Evolutionary conservation across 73 alveolate species (phyloP), one percentile per base, ranked within the genome.

Genomic region (Stentor roeselii): DNA sequence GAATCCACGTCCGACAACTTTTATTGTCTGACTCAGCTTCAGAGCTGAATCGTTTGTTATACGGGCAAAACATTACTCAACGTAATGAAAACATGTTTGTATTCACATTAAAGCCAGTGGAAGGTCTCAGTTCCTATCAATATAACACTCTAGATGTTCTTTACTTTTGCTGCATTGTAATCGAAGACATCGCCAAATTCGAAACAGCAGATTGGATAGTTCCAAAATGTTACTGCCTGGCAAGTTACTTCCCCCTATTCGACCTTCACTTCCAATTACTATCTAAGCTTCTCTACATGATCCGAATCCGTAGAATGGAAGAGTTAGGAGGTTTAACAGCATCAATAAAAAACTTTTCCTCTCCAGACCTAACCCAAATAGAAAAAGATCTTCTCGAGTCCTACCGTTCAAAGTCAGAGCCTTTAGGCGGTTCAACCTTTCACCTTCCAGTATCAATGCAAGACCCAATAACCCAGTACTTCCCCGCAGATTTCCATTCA

Each of bases 191-290:
- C 32, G 84, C n/a, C 32, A 35, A 30, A 37, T 76, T 21, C 3
- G 84, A 35, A 1, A 34, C 36, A 21, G 39, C n/a, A 76, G 84
- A 76, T 14, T 41, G 74, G 3, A 35, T 35, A 21, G 84, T 76
- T 38, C 84, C 74, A 0, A 76, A 39, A 76, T 37, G 75, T 2
- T 76, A 37, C 34, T 76, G 84, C 67, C 60, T 76, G 14, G 74
- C 39, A 31, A 27, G 60, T 27, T 76, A 76, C 34, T 76, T 27
- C 39, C 84, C 84, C 34, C 34, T 27, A 15, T 39, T 76, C n/a
- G 59, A 0, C n/a, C 34, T 76, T 6, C 59, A 21, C 39, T 76
- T 76, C 39, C 78, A 76, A 1, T 27, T 76, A 1, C 14, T 76
- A 14, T 67, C 80, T 1, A 67, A 67, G 2, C 1, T 67, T n/a